These are phyloP conservation scores for Acanthamoeba sp. DNA, from an alignment of 208 protist species.

Conservation along the genomic window DNA sequence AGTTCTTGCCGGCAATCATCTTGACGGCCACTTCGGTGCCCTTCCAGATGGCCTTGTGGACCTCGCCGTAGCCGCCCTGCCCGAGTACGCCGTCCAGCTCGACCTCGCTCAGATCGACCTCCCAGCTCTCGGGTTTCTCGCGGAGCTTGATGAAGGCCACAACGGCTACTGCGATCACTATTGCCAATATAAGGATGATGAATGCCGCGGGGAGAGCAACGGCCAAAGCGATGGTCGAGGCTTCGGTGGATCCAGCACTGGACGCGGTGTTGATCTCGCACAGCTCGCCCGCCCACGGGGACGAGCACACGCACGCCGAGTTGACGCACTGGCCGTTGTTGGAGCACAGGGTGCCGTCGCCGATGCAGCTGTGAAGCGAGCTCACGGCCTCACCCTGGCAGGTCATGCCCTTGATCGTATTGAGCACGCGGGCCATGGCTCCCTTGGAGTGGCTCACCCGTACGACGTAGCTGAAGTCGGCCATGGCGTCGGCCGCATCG, in stretches of 20 bases:
- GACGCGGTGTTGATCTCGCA: not conserved
- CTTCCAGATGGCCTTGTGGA: constrained; percentile 26
- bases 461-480: not conserved
- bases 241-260: not conserved
- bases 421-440: not conserved
- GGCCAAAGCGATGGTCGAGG: not conserved
- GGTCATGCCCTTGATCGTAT: not conserved
- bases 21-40: constrained; percentile 50
- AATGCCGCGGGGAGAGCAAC: not conserved
- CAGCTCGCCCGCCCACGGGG: not conserved
- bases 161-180: not conserved
- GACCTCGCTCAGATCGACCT: constrained; percentile 20
- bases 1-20: not conserved
- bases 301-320: not conserved
- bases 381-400: not conserved
- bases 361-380: not conserved
- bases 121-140: constrained; percentile 21
- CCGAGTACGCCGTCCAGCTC: not conserved
- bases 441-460: not conserved
- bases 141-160: not conserved
- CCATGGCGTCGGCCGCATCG: not conserved
- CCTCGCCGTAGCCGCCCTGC: not conserved
- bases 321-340: not conserved
- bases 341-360: constrained; percentile 17
- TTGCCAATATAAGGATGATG: not conserved